These are phyloP conservation scores for Erodium maritimum DNA, from an alignment of 345 rosid species.

Conservation along the genomic window DNA sequence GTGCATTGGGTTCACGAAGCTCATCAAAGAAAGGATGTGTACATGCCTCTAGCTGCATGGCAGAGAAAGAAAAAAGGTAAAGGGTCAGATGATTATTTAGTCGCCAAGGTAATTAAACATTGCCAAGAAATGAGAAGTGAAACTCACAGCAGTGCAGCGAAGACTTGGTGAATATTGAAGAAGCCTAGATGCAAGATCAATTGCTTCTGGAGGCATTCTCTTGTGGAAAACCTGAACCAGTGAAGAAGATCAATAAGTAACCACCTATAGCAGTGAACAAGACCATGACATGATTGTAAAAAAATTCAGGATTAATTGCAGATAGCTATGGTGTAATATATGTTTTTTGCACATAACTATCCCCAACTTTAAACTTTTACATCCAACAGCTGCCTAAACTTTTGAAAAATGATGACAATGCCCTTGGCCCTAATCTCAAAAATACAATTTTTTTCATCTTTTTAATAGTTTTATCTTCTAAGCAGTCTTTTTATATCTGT, in stretches of 20 bases:
- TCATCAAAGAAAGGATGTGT: conserved; percentile 76
- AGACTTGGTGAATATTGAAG: conserved; percentile 78
- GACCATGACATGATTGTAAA: too few relatives aligned
- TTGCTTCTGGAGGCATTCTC: conserved; percentile 85
- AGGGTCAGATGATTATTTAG: background rate
- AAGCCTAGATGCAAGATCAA: conserved; percentile 72
- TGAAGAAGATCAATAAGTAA: conserved; percentile 5
- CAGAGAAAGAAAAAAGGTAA: conserved; percentile 5
- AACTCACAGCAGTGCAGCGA: conserved; percentile 70
- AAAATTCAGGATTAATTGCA: too few relatives aligned
- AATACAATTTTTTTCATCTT: too few relatives aligned
- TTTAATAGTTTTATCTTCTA: too few relatives aligned
- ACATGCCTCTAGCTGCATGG: conserved; percentile 62
- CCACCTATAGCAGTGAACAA: background rate
- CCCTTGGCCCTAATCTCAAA: too few relatives aligned
- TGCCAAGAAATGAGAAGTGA: background rate
- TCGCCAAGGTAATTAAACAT: background rate
- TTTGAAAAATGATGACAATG: too few relatives aligned
- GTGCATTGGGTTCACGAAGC: conserved; percentile 60
- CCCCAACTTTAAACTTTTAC: too few relatives aligned
- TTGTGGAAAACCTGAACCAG: conserved; percentile 55
- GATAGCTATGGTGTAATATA: too few relatives aligned
- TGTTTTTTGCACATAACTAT: too few relatives aligned
- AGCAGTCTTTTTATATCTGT: too few relatives aligned
- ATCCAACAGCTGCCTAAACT: too few relatives aligned